Conservation (phyloP, 805 yeast species). For the Sugiyamaella boreocaroliniensis region DNA sequence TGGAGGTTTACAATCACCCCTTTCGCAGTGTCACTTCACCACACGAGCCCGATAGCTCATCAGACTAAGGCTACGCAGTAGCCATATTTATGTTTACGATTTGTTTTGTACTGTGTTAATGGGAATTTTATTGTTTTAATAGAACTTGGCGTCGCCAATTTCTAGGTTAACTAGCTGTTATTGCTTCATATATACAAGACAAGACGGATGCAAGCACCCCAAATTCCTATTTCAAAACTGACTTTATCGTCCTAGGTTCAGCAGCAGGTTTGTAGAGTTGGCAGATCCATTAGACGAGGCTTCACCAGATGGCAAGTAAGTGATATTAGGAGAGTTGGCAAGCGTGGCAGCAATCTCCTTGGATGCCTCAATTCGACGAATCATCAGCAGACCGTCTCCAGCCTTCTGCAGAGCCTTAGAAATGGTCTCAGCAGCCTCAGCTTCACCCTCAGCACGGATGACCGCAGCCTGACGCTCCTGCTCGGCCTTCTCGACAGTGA, state of each 20-base stretch:
- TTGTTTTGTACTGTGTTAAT: not conserved
- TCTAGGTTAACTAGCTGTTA: too few species aligned
- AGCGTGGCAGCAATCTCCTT: slow-evolving; percentile 90
- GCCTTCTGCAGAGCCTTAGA: slow-evolving; percentile 88
- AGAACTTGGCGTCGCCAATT: too few species aligned
- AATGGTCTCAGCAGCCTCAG: slow-evolving; percentile 94
- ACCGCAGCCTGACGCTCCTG: slow-evolving; percentile 94
- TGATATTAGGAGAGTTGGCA: slow-evolving; percentile 74
- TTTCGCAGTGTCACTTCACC: not conserved
- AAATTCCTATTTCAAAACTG: not conserved
- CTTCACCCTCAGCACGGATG: slow-evolving; percentile 98
- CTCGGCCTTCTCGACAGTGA: slow-evolving; percentile 89
- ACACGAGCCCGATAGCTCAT: too few species aligned
- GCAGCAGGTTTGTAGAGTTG: slow-evolving; percentile 26
- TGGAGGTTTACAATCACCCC: slow-evolving; percentile 3
- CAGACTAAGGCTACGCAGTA: not conserved
- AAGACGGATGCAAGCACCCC: too few species aligned
- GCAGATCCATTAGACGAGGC: slow-evolving; percentile 29
- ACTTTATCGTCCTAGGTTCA: slow-evolving; percentile 31
- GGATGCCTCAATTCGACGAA: slow-evolving; percentile 93
- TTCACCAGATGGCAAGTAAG: slow-evolving; percentile 69
- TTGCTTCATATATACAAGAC: too few species aligned
- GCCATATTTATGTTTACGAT: not conserved
- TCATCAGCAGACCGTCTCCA: slow-evolving; percentile 90
- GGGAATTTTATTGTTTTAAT: not conserved